Percentiles rank a stretch among this genome's conserved stretches.
Conservation (phyloP, 805 yeast genomes). For the Candida ascalaphidarum region DNA sequence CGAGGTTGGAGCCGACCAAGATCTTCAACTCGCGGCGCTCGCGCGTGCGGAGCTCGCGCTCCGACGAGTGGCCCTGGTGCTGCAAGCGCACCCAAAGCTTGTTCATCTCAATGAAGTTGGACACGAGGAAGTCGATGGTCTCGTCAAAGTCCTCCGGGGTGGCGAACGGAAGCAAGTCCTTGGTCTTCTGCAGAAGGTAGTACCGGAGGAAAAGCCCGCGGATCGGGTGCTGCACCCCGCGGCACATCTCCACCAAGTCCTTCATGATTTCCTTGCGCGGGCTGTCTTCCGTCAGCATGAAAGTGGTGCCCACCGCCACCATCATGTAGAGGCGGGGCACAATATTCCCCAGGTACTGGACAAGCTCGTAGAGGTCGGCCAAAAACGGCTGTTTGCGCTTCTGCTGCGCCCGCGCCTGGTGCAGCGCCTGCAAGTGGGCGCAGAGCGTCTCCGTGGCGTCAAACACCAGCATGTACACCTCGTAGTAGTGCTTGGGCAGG, state of each 20-base stretch:
- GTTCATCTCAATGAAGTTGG: conserved; percentile 95
- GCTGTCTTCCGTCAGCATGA: conserved; percentile 67
- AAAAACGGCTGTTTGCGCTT: conserved; percentile 29
- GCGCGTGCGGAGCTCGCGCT: conserved; percentile 58
- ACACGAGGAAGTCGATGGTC: conserved; percentile 69
- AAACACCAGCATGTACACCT: conserved; percentile 72
- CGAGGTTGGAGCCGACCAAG: conserved; percentile 87
- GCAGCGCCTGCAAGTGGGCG: conserved; percentile 54
- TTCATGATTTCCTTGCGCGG: conserved; percentile 82
- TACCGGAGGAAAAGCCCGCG: conserved; percentile 87
- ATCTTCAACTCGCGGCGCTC: conserved; percentile 88
- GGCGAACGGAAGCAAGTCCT: conserved; percentile 47
- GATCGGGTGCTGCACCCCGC: conserved; percentile 94
- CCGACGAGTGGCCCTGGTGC: conserved; percentile 89
- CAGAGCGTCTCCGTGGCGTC: conserved; percentile 73
- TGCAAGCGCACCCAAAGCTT: conserved; percentile 95
- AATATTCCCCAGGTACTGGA: conserved; percentile 91
- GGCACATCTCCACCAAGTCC: conserved; percentile 96
- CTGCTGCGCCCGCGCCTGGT: conserved; percentile 58
- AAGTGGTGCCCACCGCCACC: conserved; percentile 92
- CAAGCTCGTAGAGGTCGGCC: conserved; percentile 87
- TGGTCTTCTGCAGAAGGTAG: conserved; percentile 77
- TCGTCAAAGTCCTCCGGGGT: conserved; percentile 41
- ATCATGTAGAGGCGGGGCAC: conserved; percentile 87
- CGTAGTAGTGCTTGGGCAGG: conserved; percentile 90